Conservation (phyloP, 1,139 yeast species). For the Tardiomyces digboiensis region DNA sequence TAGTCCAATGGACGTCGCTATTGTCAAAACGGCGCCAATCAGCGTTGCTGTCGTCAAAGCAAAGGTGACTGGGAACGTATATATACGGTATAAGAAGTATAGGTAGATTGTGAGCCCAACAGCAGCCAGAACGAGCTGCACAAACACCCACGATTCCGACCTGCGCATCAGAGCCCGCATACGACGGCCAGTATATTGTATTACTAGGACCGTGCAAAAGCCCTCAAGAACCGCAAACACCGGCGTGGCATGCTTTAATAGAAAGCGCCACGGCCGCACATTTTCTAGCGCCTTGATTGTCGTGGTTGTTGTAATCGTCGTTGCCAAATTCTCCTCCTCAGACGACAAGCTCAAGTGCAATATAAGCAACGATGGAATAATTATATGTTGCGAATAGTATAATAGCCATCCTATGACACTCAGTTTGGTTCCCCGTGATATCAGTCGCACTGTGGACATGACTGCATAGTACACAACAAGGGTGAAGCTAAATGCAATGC, state of each 20-base stretch:
- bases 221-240: slow-evolving; percentile 87
- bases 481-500: slow-evolving; percentile 77
- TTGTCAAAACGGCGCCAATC: slow-evolving; percentile 74
- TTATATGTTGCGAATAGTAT: slow-evolving; percentile 72
- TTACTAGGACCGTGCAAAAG: slow-evolving; percentile 76
- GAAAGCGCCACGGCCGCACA: slow-evolving; percentile 55
- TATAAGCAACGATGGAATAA: slow-evolving; percentile 74
- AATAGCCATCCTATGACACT: slow-evolving; percentile 43
- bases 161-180: slow-evolving; percentile 62
- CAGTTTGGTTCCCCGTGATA: slow-evolving; percentile 40
- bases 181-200: slow-evolving; percentile 86
- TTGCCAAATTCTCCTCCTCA: slow-evolving; percentile 13
- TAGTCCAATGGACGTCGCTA: slow-evolving; percentile 63
- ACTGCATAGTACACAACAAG: slow-evolving; percentile 57
- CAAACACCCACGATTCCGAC: slow-evolving; percentile 75
- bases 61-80: slow-evolving; percentile 56
- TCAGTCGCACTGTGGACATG: slow-evolving; percentile 61
- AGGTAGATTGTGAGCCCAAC: slow-evolving; percentile 65
- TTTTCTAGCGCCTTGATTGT: slow-evolving; percentile 26
- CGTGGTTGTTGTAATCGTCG: slow-evolving; percentile 12
- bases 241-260: slow-evolving; percentile 76
- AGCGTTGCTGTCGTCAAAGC: slow-evolving; percentile 72
- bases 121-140: slow-evolving; percentile 65
- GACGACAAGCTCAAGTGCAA: slow-evolving; percentile 55
- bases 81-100: slow-evolving; percentile 75